Conservation (phyloP, 257 asterid genomes). For the Orobanche coerulescens region DNA sequence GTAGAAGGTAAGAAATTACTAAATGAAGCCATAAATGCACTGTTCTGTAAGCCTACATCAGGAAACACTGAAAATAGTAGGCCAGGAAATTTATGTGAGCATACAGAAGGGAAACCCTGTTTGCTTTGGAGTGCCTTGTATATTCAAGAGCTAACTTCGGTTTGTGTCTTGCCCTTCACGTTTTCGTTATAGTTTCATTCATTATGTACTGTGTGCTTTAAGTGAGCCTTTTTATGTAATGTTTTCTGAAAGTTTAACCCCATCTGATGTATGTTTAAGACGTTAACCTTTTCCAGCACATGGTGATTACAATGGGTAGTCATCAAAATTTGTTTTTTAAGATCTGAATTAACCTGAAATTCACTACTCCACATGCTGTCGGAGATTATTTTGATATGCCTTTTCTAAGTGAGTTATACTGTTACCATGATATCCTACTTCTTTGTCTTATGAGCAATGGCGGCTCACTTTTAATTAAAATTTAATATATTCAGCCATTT, state of each 20-base stretch:
- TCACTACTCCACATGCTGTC: neutral
- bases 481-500: too few relatives aligned
- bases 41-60: conserved; percentile 43
- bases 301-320: too few relatives aligned
- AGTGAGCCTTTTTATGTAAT: neutral
- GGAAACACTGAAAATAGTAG: conserved; percentile 26
- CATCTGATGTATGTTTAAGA: neutral
- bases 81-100: conserved; percentile 26
- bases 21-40: conserved; percentile 49
- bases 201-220: conserved; percentile 11
- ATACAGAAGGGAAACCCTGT: conserved; percentile 48
- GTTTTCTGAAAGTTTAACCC: neutral
- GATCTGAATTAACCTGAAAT: too few relatives aligned
- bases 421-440: neutral
- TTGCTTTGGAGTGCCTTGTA: conserved; percentile 72
- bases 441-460: neutral
- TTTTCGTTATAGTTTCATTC: conserved; percentile 2
- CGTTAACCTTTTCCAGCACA: neutral
- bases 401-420: neutral
- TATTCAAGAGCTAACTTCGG: conserved; percentile 60
- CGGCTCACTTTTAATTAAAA: neutral
- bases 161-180: conserved; percentile 25
- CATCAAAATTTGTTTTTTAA: too few relatives aligned
- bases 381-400: neutral
- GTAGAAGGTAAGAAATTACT: conserved; percentile 64